Base-by-base conservation (phyloP, 345 rosid species). In the Kandelia obovata region DNA sequence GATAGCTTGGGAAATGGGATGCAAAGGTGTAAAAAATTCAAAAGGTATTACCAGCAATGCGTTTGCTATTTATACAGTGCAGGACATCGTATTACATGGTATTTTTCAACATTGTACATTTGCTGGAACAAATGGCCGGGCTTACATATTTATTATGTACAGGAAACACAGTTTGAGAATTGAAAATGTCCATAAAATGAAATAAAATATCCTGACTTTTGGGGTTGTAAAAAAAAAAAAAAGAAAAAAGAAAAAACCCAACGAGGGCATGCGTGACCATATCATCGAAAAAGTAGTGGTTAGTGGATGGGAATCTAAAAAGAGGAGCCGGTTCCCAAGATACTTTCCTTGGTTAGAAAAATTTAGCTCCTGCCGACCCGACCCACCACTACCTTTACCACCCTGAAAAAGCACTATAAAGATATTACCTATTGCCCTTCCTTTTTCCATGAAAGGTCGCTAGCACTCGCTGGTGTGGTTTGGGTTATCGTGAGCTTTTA, bases 341-440 rank as follows among this genome's bases (percentile, higher is more conserved):
- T 5, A 51, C 26, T 43, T 49, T 49, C 60, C 32, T 31, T 47
- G 47, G 5, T 58, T 28, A 30, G 5, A 37, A 8, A 43, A 30
- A 39, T 52, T 34, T 1, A 16, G 71, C 56, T 58, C 26, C 55
- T 31, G 58, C 52, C 65, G n/a, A 28, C 71, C 64, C 27, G 28
- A 35, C 61, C 21, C 21, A 13, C 51, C 69, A 53, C 49, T 53
- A 53, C 35, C 3, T 43, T 1, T 2, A 3, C 49, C 3, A 43
- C 49, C 49, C 49, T 15, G 13, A 43, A 3, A 43, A 43, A 13
- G 49, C 49, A 13, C 49, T 43, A 43, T 43, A 43, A 56, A 55
- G 30, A 19, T 49, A 47, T 51, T 65, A 31, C 59, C 60, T 8
- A 6, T 51, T 32, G 19, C 26, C 66, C 6, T 16, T 5, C 21